A percentile compares a stretch with the other conserved stretches of the same genome.
Conservation (phyloP, 2,329 filamentous ascomycete species). For the Xylaria arbuscula region DNA sequence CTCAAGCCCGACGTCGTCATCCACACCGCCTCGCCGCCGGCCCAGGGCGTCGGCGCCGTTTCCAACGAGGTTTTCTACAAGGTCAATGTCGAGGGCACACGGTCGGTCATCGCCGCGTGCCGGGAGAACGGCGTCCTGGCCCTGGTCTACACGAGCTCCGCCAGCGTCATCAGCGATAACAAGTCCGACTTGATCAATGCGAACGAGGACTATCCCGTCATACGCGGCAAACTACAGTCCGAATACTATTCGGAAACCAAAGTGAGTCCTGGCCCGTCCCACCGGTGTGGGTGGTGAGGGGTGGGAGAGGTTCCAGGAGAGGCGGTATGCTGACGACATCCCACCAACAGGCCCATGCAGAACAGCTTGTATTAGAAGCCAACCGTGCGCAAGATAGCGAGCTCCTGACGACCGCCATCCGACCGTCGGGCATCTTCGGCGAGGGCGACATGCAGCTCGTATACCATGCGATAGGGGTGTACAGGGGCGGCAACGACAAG, state of each 20-base stretch:
- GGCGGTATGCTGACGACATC: conserved; percentile 32
- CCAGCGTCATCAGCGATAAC: conserved; percentile 88
- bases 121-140: conserved; percentile 77
- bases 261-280: conserved; percentile 56
- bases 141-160: conserved; percentile 91
- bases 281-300: no score
- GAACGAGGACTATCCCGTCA: conserved; percentile 83
- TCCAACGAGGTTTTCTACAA: conserved; percentile 74
- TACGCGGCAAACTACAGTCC: conserved; percentile 74
- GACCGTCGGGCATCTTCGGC: conserved; percentile 90
- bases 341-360: conserved; percentile 73
- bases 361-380: conserved; percentile 80
- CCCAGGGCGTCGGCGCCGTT: conserved; percentile 63
- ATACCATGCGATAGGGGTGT: conserved; percentile 78
- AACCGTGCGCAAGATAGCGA: conserved; percentile 67
- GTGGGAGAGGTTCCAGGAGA: neutral
- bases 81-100: conserved; percentile 90
- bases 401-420: conserved; percentile 82
- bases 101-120: conserved; percentile 79
- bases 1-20: conserved; percentile 84
- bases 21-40: conserved; percentile 83
- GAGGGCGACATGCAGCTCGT: conserved; percentile 85
- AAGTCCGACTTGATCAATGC: conserved; percentile 82
- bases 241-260: conserved; percentile 95
- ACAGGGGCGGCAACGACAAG: conserved; percentile 73